Percentiles rank a stretch among this genome's conserved stretches.
Conservation (phyloP, 2,329 filamentous ascomycete genomes). For the Pseudogymnoascus sp. region DNA sequence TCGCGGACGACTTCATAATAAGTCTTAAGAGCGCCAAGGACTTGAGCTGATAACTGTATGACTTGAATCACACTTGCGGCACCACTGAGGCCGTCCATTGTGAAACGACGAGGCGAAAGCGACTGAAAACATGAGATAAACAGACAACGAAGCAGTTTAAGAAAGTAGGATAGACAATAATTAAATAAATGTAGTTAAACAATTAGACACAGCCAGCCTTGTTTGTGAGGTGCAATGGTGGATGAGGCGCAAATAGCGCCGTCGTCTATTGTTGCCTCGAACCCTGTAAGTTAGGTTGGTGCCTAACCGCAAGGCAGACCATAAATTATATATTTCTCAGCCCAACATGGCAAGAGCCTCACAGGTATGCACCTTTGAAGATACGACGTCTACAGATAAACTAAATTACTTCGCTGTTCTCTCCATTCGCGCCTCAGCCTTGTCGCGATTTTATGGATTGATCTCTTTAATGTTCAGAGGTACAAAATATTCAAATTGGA, state of each 20-base stretch:
- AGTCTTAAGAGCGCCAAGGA: conserved; percentile 13
- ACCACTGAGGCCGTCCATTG: conserved; percentile 16
- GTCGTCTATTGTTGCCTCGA: too few relatives aligned
- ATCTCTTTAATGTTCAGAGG: not conserved
- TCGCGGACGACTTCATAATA: conserved; percentile 16
- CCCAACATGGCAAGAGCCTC: conserved; percentile 17
- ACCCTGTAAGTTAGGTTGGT: too few relatives aligned
- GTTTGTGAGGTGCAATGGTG: too few relatives aligned
- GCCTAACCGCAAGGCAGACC: too few relatives aligned
- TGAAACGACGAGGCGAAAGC: not conserved
- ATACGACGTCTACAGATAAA: not conserved
- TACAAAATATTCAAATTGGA: not conserved
- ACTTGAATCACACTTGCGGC: conserved; percentile 15
- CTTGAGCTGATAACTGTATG: conserved; percentile 13
- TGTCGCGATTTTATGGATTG: not conserved
- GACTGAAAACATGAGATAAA: not conserved
- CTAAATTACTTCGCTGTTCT: not conserved
- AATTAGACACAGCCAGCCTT: too few relatives aligned
- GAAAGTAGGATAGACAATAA: not conserved
- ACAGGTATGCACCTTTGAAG: not conserved
- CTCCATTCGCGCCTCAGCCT: not conserved
- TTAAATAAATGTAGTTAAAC: not conserved
- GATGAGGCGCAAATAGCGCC: too few relatives aligned
- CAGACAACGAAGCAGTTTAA: not conserved
- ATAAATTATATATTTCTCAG: too few relatives aligned